Evolutionary conservation across 805 yeast species (phyloP).

Genomic region (Candida quercuum): DNA sequence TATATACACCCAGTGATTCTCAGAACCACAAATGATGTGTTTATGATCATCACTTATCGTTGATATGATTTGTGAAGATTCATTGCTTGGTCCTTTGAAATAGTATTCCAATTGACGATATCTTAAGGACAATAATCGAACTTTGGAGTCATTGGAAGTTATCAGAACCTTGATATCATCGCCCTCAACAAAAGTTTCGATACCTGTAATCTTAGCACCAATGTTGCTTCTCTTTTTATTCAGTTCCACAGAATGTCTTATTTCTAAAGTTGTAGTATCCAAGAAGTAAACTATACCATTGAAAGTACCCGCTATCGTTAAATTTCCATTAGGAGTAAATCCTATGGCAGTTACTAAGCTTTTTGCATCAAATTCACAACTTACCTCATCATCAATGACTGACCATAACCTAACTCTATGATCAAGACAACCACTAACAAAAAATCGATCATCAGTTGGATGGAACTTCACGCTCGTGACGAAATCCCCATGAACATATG

Average conservation of each 20-base stretch:
- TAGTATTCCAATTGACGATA: constrained; percentile 54
- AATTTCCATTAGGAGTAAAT: constrained; percentile 59
- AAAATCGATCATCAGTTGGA: constrained; percentile 82
- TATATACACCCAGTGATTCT: constrained; percentile 80
- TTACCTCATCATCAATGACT: constrained; percentile 63
- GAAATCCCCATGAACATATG: constrained; percentile 72
- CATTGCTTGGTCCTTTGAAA: constrained; percentile 70
- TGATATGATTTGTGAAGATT: constrained; percentile 69
- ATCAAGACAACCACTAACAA: constrained; percentile 77
- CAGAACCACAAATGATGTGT: constrained; percentile 73
- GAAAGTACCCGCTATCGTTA: constrained; percentile 70
- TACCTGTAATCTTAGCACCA: constrained; percentile 71
- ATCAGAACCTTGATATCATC: constrained; percentile 44
- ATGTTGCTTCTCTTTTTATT: constrained; percentile 29
- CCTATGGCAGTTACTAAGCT: constrained; percentile 71
- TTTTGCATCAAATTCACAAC: constrained; percentile 54
- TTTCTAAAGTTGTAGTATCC: constrained; percentile 58
- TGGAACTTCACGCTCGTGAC: constrained; percentile 79
- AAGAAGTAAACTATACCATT: constrained; percentile 61
- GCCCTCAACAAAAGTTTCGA: constrained; percentile 41
- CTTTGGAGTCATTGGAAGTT: constrained; percentile 77
- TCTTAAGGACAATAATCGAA: constrained; percentile 57
- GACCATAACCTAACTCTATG: constrained; percentile 78
- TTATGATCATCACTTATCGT: constrained; percentile 48
- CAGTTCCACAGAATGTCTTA: constrained; percentile 39